Evolutionary conservation across 306 rosid genomes (phyloP).

Genomic region (Glycine soja): DNA sequence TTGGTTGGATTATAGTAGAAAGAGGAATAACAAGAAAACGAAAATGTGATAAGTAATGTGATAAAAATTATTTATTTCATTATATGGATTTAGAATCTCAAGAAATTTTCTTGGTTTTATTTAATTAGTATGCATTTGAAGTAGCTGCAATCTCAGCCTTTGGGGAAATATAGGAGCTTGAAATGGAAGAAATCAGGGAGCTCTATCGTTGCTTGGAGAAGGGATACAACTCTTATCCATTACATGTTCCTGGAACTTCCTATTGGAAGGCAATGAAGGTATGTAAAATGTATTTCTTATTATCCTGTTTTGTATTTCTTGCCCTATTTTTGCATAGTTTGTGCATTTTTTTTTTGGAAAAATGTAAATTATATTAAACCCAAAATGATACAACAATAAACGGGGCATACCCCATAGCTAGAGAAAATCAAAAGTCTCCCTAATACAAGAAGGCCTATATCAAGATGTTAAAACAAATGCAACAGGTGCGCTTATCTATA

Average conservation of each 20-base stretch:
- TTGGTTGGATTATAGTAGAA: no score
- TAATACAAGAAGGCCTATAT: no score
- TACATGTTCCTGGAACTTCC: conserved; percentile 76
- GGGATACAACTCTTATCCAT: conserved; percentile 89
- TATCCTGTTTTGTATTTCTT: no score
- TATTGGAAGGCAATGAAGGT: conserved; percentile 84
- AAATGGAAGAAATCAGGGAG: conserved; percentile 71
- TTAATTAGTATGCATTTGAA: conserved; percentile 78
- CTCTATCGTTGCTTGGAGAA: conserved; percentile 73
- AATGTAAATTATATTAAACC: no score
- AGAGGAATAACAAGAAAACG: no score
- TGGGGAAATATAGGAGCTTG: conserved; percentile 62
- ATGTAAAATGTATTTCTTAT: background rate
- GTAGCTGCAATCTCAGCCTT: conserved; percentile 85
- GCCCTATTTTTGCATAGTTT: background rate
- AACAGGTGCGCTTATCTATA: no score
- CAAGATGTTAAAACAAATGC: no score
- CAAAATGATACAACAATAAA: no score
- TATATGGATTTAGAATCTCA: background rate
- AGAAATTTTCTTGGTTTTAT: background rate
- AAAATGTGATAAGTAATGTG: no score
- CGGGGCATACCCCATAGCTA: no score
- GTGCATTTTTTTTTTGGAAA: no score
- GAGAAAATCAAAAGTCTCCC: no score
- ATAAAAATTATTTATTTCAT: background rate